phyloP scores from a whole-genome alignment of 805 yeast genomes.

The Maudiozyma barnettii region DNA sequence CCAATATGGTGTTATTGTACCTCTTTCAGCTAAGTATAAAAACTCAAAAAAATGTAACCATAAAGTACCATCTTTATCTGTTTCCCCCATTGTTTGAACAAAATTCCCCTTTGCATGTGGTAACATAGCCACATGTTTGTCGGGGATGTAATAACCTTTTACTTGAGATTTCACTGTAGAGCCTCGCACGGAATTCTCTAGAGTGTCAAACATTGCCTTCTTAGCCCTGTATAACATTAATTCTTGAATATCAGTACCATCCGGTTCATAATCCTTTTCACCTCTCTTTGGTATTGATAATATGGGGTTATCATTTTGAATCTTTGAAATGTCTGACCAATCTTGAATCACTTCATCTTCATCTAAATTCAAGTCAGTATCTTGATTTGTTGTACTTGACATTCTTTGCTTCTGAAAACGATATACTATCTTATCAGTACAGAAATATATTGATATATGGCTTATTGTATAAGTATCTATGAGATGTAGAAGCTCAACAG shows the following conservation, averaged over 20 bases:
- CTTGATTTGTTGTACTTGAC: too few species aligned
- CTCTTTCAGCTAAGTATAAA: slow-evolving; percentile 73
- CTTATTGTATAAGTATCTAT: too few species aligned
- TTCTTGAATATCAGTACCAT: slow-evolving; percentile 51
- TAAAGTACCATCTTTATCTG: slow-evolving; percentile 39
- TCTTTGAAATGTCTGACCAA: slow-evolving; percentile 37
- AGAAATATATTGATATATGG: too few species aligned
- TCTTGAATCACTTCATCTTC: slow-evolving; percentile 43
- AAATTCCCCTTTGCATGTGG: slow-evolving; percentile 60
- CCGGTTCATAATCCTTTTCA: slow-evolving; percentile 80
- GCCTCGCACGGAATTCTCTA: slow-evolving; percentile 41
- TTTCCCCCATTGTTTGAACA: slow-evolving; percentile 61
- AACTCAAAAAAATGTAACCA: slow-evolving; percentile 59
- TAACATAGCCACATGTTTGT: slow-evolving; percentile 30
- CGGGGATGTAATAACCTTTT: slow-evolving; percentile 40
- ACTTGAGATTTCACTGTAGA: slow-evolving; percentile 39
- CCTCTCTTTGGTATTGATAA: slow-evolving; percentile 57
- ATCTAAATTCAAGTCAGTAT: slow-evolving; percentile 16
- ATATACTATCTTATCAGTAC: too few species aligned
- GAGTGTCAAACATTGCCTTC: slow-evolving; percentile 63
- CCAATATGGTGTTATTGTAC: slow-evolving; percentile 42
- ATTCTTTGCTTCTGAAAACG: too few species aligned
- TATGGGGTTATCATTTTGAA: slow-evolving; percentile 14
- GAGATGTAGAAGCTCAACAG: too few species aligned
- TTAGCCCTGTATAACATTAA: slow-evolving; percentile 43